phyloP scores from a whole-genome alignment of 179 eudicot genomes.

The Kewa caespitosa region DNA sequence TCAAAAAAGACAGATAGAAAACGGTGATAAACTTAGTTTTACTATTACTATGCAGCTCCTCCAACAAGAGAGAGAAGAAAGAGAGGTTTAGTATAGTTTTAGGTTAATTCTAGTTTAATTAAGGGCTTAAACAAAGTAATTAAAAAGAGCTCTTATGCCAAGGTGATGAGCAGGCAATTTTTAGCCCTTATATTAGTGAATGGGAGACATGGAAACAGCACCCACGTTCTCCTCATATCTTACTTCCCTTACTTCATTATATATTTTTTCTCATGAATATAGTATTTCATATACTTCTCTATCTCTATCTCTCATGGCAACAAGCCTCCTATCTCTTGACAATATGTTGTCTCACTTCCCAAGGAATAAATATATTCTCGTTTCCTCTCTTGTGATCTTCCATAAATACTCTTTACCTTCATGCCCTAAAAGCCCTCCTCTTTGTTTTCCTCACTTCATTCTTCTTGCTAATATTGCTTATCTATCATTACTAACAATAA shows the following conservation, averaged over 20 bases:
- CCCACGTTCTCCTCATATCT: conserved; percentile 89
- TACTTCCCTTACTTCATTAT: background rate
- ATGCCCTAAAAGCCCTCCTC: conserved; percentile 45
- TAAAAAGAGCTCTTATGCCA: conserved; percentile 53
- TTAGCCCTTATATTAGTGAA: conserved; percentile 21
- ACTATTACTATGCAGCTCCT: conserved; percentile 31
- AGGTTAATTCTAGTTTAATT: conserved; percentile 7
- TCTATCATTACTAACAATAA: background rate
- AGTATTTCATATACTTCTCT: background rate
- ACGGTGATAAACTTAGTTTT: conserved; percentile 29
- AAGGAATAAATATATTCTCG: conserved; percentile 43
- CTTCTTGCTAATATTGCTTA: background rate
- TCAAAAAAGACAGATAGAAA: conserved; percentile 31
- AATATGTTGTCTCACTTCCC: conserved; percentile 56
- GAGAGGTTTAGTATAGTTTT: conserved; percentile 10
- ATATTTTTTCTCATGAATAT: background rate
- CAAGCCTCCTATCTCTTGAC: conserved; percentile 28
- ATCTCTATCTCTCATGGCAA: background rate
- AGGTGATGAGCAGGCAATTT: conserved; percentile 45
- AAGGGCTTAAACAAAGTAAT: conserved; percentile 21
- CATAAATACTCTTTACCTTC: conserved; percentile 55
- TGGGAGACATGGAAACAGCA: conserved; percentile 74
- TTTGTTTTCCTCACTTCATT: conserved; percentile 19
- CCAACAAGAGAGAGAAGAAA: conserved; percentile 33
- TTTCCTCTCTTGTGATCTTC: conserved; percentile 53